Percentiles rank a stretch among this genome's conserved stretches.
phyloP scores from a whole-genome alignment of 2,329 filamentous ascomycete species.

The Penicillium rolfsii region DNA sequence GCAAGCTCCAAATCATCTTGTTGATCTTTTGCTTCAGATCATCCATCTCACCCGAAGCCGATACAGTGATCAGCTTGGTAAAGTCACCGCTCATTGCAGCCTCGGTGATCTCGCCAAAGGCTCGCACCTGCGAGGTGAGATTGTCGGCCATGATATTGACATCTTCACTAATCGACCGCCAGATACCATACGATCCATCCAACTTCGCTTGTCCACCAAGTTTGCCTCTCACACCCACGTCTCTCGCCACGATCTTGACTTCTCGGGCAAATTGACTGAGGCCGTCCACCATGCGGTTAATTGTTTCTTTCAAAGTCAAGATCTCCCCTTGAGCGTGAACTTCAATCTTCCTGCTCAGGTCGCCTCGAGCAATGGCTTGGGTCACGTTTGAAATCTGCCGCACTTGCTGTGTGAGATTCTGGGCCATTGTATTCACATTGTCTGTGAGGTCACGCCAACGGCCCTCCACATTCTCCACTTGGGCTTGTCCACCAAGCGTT shows the following conservation, averaged over 20 bases:
- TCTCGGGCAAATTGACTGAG: slow-evolving; percentile 92
- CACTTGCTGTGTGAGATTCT: slow-evolving; percentile 66
- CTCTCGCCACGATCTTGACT: slow-evolving; percentile 87
- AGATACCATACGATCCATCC: slow-evolving; percentile 82
- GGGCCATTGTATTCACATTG: slow-evolving; percentile 67
- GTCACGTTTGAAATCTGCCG: slow-evolving; percentile 88
- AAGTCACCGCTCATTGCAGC: slow-evolving; percentile 93
- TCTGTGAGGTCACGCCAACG: slow-evolving; percentile 66
- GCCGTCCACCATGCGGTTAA: slow-evolving; percentile 96
- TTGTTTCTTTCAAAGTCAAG: slow-evolving; percentile 85
- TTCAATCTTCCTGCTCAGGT: slow-evolving; percentile 92
- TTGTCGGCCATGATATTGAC: slow-evolving; percentile 88
- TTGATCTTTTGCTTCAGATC: slow-evolving; percentile 98
- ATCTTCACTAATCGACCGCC: slow-evolving; percentile 95
- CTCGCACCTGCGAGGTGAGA: slow-evolving; percentile 88
- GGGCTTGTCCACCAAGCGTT: slow-evolving; percentile 61
- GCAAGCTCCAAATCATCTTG: slow-evolving; percentile 91
- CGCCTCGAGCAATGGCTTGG: slow-evolving; percentile 87
- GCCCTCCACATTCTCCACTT: slow-evolving; percentile 64
- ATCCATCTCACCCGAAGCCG: slow-evolving; percentile 96
- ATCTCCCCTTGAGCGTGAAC: slow-evolving; percentile 93
- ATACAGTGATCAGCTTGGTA: slow-evolving; percentile 89
- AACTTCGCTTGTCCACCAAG: slow-evolving; percentile 97
- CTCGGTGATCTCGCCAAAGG: slow-evolving; percentile 94
- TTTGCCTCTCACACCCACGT: slow-evolving; percentile 93